These are phyloP conservation scores for Typha latifolia DNA, from an alignment of 176 grass and related monocot genomes.

Conservation along the genomic window DNA sequence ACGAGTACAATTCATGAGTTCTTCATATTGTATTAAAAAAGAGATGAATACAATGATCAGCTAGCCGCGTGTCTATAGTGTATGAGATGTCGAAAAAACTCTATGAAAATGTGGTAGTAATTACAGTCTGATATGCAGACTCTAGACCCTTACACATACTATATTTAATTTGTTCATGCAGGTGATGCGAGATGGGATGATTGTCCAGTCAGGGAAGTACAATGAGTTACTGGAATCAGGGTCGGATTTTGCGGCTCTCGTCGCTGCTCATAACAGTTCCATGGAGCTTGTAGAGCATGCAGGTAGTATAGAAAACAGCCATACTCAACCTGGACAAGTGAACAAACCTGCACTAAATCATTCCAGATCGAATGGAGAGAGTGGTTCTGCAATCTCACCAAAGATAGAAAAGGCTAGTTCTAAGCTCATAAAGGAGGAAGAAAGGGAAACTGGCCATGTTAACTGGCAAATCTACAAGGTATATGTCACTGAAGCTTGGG, in stretches of 20 bases:
- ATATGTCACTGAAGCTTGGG: constrained; percentile 85
- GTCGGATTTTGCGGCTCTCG: constrained; percentile 64
- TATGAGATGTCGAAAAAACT: too few species aligned
- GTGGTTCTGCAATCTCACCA: constrained; percentile 12
- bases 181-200: constrained; percentile 84
- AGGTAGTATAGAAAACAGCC: background rate
- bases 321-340: background rate
- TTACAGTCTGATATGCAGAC: too few species aligned
- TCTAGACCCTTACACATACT: too few species aligned
- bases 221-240: constrained; percentile 44
- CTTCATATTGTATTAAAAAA: background rate
- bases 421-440: constrained; percentile 76
- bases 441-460: constrained; percentile 74
- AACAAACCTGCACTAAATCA: constrained; percentile 11
- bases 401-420: constrained; percentile 56
- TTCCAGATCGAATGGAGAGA: constrained; percentile 18
- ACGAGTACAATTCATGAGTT: too few species aligned
- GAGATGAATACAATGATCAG: too few species aligned
- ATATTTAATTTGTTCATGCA: background rate
- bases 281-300: constrained; percentile 89
- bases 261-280: constrained; percentile 79
- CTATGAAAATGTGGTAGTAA: too few species aligned
- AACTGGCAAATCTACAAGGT: constrained; percentile 59
- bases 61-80: too few species aligned
- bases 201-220: constrained; percentile 77